Conservation (phyloP, 306 rosid species). For the Castanea sativa region DNA sequence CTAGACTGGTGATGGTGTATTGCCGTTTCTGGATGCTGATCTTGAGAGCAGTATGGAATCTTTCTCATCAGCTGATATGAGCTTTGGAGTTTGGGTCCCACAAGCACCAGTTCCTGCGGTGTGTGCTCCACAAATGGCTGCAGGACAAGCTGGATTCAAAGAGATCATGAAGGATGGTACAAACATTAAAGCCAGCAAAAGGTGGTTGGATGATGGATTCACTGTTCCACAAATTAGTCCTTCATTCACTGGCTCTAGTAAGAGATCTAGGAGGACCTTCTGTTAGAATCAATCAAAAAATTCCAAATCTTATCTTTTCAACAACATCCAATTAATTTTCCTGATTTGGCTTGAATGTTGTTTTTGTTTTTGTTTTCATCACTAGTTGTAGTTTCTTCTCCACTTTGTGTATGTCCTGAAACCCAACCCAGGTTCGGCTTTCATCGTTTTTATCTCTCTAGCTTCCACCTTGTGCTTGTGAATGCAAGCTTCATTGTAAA, state of each 20-base stretch:
- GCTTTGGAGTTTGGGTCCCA: slow-evolving; percentile 77
- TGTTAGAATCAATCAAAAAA: slow-evolving; percentile 35
- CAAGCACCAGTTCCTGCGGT: slow-evolving; percentile 41
- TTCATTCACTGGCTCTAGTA: slow-evolving; percentile 32
- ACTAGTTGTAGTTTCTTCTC: neutral
- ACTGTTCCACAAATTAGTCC: slow-evolving; percentile 77
- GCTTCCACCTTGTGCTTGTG: too few relatives aligned
- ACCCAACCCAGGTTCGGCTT: too few relatives aligned
- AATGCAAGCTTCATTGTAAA: too few relatives aligned
- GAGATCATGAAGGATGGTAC: slow-evolving; percentile 40
- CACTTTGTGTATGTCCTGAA: too few relatives aligned
- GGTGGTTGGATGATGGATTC: slow-evolving; percentile 65
- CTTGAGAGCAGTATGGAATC: slow-evolving; percentile 30
- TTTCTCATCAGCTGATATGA: slow-evolving; percentile 29
- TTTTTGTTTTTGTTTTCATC: neutral
- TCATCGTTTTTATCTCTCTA: too few relatives aligned
- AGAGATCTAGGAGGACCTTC: slow-evolving; percentile 57
- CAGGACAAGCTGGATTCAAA: slow-evolving; percentile 18
- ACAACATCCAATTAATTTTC: neutral
- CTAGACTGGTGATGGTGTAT: slow-evolving; percentile 23
- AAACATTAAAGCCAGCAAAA: slow-evolving; percentile 34
- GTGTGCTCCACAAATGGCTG: slow-evolving; percentile 32
- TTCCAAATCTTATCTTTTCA: neutral
- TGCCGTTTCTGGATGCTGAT: slow-evolving; percentile 37
- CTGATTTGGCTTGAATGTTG: slow-evolving; percentile 3